phyloP scores from a whole-genome alignment of 495 filamentous ascomycete species.

The Parathielavia hyrcaniae region DNA sequence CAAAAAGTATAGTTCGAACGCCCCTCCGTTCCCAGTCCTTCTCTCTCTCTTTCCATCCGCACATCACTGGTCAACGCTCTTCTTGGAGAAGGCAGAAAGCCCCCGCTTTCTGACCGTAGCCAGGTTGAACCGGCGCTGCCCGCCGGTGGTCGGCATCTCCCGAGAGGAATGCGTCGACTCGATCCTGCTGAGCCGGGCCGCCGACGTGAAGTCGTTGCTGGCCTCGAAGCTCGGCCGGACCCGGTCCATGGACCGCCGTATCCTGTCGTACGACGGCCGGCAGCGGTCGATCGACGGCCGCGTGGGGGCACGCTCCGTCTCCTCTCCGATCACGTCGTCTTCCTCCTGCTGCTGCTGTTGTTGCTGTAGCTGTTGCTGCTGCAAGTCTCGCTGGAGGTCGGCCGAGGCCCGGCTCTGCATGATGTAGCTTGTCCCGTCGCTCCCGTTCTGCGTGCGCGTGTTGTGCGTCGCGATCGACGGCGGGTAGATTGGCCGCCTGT shows the following conservation, averaged over 20 bases:
- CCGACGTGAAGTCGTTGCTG: constrained; percentile 84
- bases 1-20: constrained; percentile 1
- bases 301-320: neutral
- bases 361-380: constrained; percentile 4
- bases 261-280: constrained; percentile 70
- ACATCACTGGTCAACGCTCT: constrained; percentile 31
- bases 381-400: constrained; percentile 5
- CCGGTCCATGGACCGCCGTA: constrained; percentile 67
- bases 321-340: constrained; percentile 21
- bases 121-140: constrained; percentile 31
- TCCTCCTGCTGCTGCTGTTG: constrained; percentile 19
- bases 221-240: constrained; percentile 74
- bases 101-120: constrained; percentile 34
- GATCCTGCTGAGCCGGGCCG: constrained; percentile 71
- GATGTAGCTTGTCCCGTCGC: constrained; percentile 90
- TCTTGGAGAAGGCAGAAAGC: constrained; percentile 34
- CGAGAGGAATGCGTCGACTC: constrained; percentile 61
- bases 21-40: neutral
- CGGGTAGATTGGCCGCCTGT: constrained; percentile 83
- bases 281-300: constrained; percentile 61
- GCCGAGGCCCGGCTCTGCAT: constrained; percentile 51
- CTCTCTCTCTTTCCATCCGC: neutral
- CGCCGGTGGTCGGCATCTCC: constrained; percentile 10
- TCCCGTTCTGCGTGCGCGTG: constrained; percentile 79
- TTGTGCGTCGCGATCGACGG: constrained; percentile 80